Conservation (phyloP, 331 rosid genomes). For the Rosa hybrid region DNA sequence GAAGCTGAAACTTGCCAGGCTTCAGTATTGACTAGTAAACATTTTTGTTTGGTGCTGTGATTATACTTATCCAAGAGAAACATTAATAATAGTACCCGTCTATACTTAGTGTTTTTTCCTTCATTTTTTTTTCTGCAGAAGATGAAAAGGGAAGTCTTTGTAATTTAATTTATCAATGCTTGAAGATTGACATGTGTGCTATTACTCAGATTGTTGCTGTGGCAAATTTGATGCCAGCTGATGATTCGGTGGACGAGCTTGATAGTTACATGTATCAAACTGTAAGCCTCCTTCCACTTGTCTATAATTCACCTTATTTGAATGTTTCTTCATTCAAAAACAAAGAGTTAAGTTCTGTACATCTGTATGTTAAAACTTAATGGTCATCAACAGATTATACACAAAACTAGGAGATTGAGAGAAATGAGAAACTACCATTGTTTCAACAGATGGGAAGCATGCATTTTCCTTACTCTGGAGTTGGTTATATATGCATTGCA, state of each 20-base stretch:
- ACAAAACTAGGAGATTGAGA: background rate
- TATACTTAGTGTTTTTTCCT: background rate
- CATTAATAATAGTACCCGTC: background rate
- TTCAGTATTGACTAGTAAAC: background rate
- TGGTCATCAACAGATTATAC: background rate
- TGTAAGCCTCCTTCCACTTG: conserved; percentile 42
- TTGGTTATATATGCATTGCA: background rate
- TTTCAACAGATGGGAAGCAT: background rate
- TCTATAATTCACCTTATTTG: background rate
- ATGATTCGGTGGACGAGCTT: conserved; percentile 92
- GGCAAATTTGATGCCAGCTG: conserved; percentile 91
- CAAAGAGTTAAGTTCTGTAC: background rate
- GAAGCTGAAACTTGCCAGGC: background rate
- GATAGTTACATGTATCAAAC: conserved; percentile 97
- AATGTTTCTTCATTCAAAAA: background rate
- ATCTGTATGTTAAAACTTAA: background rate
- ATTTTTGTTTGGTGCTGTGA: background rate
- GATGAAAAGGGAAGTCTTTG: background rate
- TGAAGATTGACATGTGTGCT: conserved; percentile 5
- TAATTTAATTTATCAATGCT: background rate
- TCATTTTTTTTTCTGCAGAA: background rate
- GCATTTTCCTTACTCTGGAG: background rate
- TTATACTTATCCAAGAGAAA: background rate
- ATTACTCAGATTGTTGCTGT: conserved; percentile 78
- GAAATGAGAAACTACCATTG: background rate